These are phyloP conservation scores for Amphichorda felina DNA, from an alignment of 2,329 filamentous ascomycete genomes.

Conservation along the genomic window DNA sequence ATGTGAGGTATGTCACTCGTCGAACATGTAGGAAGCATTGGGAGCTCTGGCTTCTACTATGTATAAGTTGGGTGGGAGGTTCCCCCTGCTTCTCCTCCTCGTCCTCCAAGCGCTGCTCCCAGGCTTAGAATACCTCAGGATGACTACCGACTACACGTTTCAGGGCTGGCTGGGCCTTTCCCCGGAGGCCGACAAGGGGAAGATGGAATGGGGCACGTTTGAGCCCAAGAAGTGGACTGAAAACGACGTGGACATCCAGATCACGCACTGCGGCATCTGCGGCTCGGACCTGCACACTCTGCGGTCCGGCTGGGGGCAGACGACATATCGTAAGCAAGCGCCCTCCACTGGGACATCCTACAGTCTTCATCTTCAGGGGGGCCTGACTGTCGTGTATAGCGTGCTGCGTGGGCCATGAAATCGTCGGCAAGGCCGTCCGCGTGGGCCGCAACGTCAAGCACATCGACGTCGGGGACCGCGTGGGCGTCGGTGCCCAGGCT, in stretches of 20 bases:
- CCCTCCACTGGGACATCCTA: neutral
- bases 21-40: no score
- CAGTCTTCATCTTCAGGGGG: neutral
- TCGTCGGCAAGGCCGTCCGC: conserved; percentile 44
- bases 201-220: conserved; percentile 40
- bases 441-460: conserved; percentile 34
- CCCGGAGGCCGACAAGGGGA: conserved; percentile 25
- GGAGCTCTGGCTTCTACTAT: no score
- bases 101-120: no score
- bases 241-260: conserved; percentile 49
- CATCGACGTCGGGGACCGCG: conserved; percentile 49
- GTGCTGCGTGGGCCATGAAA: conserved; percentile 49
- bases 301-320: conserved; percentile 34
- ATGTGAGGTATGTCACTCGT: no score
- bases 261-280: conserved; percentile 55
- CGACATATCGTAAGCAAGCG: conserved; percentile 22
- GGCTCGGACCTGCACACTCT: conserved; percentile 47
- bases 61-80: no score
- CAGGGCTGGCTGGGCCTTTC: conserved; percentile 35
- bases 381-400: neutral
- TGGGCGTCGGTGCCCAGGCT: conserved; percentile 49
- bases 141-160: conserved; percentile 30
- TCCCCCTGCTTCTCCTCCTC: no score
- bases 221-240: conserved; percentile 53
- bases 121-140: no score